Conservation (phyloP, 2,329 filamentous ascomycete species). For the Karstenula rhodostoma region DNA sequence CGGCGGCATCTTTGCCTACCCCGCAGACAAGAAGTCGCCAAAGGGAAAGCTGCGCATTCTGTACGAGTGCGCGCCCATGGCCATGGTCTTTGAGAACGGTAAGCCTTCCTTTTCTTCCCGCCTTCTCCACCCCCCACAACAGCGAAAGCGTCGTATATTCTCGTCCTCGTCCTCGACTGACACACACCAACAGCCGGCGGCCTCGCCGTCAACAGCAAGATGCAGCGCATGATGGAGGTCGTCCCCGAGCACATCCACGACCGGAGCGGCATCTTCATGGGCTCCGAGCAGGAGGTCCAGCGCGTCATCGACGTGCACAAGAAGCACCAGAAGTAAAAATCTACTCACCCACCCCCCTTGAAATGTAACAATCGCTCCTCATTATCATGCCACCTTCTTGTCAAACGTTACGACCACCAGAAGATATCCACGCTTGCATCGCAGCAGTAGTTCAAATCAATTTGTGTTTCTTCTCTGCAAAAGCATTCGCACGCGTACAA, state of each 20-base stretch:
- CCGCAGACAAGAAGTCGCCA: slow-evolving; percentile 95
- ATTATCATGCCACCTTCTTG: too few species aligned
- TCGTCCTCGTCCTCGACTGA: slow-evolving; percentile 29
- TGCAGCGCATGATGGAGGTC: slow-evolving; percentile 88
- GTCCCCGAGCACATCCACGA: slow-evolving; percentile 94
- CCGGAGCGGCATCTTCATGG: slow-evolving; percentile 93
- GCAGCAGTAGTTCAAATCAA: too few species aligned
- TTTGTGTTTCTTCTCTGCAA: too few species aligned
- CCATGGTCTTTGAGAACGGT: slow-evolving; percentile 98
- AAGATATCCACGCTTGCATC: too few species aligned
- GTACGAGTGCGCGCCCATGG: slow-evolving; percentile 99
- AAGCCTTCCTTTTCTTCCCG: slow-evolving; percentile 50
- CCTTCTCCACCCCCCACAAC: too few species aligned
- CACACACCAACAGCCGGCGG: slow-evolving; percentile 74
- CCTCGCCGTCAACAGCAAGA: slow-evolving; percentile 88
- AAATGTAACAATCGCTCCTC: too few species aligned
- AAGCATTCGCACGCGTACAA: too few species aligned
- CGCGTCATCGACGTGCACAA: slow-evolving; percentile 89
- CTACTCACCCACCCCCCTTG: too few species aligned
- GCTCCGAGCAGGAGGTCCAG: slow-evolving; percentile 92
- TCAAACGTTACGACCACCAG: too few species aligned
- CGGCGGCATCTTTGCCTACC: slow-evolving; percentile 97
- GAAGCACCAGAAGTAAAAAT: slow-evolving; percentile 56
- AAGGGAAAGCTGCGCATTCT: slow-evolving; percentile 98
- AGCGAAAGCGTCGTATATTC: too few species aligned